These are phyloP conservation scores for Chenopodium quinoa DNA, from an alignment of 148 eudicot genomes.

Conservation along the genomic window DNA sequence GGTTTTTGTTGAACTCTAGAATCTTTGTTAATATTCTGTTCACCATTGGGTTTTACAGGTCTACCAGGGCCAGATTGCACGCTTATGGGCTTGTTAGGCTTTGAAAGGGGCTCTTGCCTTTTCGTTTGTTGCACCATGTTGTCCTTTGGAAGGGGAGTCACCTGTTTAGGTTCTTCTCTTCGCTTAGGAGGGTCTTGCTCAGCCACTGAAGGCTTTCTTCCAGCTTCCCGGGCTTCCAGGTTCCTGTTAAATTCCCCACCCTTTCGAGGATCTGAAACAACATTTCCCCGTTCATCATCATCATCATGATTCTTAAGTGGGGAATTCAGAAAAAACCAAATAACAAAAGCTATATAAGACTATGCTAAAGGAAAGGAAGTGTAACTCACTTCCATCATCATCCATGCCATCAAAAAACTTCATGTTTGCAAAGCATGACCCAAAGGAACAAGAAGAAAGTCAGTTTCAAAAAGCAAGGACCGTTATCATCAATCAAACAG, in stretches of 20 bases:
- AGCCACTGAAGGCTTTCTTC: slow-evolving; percentile 44
- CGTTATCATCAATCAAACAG: neutral
- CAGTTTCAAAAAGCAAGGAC: slow-evolving; percentile 24
- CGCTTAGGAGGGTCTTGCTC: slow-evolving; percentile 35
- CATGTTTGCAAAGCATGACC: slow-evolving; percentile 22
- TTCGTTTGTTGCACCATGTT: slow-evolving; percentile 39
- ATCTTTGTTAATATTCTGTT: slow-evolving; percentile 35
- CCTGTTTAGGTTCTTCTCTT: slow-evolving; percentile 37
- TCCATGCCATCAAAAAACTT: slow-evolving; percentile 94
- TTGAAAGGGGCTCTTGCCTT: slow-evolving; percentile 42
- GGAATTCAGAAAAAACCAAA: slow-evolving; percentile 52
- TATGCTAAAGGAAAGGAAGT: slow-evolving; percentile 32
- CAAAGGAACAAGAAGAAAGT: slow-evolving; percentile 31
- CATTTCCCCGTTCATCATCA: slow-evolving; percentile 30
- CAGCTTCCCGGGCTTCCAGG: slow-evolving; percentile 39
- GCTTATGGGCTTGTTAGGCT: slow-evolving; percentile 46
- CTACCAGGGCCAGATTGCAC: slow-evolving; percentile 54
- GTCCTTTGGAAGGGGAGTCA: slow-evolving; percentile 34
- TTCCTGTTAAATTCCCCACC: slow-evolving; percentile 66
- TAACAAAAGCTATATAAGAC: slow-evolving; percentile 30
- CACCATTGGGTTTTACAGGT: slow-evolving; percentile 44
- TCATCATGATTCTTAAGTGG: slow-evolving; percentile 35
- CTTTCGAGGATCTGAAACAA: slow-evolving; percentile 75
- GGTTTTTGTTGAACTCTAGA: slow-evolving; percentile 42
- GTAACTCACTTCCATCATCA: slow-evolving; percentile 93